These are phyloP conservation scores for Trichoderma sp. DNA, from an alignment of 2,329 filamentous ascomycete species.

Conservation along the genomic window DNA sequence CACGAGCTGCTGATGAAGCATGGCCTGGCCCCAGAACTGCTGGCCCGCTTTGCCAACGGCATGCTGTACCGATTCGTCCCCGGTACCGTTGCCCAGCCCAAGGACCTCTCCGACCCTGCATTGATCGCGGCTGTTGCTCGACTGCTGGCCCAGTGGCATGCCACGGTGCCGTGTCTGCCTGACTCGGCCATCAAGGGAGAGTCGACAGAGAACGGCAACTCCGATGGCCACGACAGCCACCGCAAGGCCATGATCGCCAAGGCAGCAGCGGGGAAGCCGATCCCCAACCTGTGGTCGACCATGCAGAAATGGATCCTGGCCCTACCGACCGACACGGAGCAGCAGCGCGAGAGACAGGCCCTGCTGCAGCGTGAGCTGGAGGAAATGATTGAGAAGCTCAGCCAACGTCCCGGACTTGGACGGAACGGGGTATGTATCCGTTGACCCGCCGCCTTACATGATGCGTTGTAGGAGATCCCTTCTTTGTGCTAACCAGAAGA, in stretches of 20 bases:
- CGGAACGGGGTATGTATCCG: slow-evolving; percentile 61
- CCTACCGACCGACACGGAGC: slow-evolving; percentile 69
- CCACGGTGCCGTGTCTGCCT: slow-evolving; percentile 59
- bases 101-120: slow-evolving; percentile 71
- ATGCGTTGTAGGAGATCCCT: not conserved
- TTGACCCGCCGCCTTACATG: not conserved
- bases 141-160: slow-evolving; percentile 91
- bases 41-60: slow-evolving; percentile 92
- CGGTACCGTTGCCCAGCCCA: slow-evolving; percentile 74
- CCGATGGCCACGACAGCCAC: slow-evolving; percentile 33
- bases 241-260: slow-evolving; percentile 44
- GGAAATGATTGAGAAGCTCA: slow-evolving; percentile 66
- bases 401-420: slow-evolving; percentile 73
- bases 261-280: slow-evolving; percentile 63
- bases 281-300: slow-evolving; percentile 91
- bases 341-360: slow-evolving; percentile 64
- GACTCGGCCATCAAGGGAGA: slow-evolving; percentile 25
- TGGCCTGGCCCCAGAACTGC: slow-evolving; percentile 78
- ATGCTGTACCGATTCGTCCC: slow-evolving; percentile 91
- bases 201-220: slow-evolving; percentile 35
- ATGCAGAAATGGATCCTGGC: slow-evolving; percentile 95
- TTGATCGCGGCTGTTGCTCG: slow-evolving; percentile 82
- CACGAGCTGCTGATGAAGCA: slow-evolving; percentile 85
- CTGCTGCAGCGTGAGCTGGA: slow-evolving; percentile 72
- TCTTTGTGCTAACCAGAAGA: not conserved